A percentile compares a stretch with the other conserved stretches of the same genome.
Conservation (phyloP, 257 asterid species). For the Solanum appendiculatum region DNA sequence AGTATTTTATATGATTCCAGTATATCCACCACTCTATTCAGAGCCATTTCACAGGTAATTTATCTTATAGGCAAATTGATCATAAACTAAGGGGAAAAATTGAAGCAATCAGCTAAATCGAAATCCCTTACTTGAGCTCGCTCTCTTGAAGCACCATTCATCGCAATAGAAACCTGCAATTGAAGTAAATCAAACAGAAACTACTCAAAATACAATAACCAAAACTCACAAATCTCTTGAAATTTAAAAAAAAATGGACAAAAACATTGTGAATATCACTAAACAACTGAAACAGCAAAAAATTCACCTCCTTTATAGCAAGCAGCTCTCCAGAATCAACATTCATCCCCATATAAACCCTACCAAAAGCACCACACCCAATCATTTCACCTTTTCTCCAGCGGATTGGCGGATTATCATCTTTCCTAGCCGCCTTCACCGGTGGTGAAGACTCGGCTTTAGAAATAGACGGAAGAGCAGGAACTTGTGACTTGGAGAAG, state of each 20-base stretch:
- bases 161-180: constrained; percentile 66
- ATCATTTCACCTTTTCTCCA: constrained; percentile 96
- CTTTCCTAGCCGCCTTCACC: constrained; percentile 17
- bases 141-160: constrained; percentile 53
- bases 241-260: background rate
- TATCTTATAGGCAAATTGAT: background rate
- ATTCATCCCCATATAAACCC: constrained; percentile 99
- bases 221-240: background rate
- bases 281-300: background rate
- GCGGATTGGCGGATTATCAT: constrained; percentile 59
- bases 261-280: background rate
- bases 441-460: constrained; percentile 10
- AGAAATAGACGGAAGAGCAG: constrained; percentile 46
- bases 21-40: background rate
- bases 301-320: constrained; percentile 80
- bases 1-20: background rate
- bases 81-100: background rate
- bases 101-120: constrained; percentile 6
- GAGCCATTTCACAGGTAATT: background rate
- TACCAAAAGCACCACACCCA: constrained; percentile 96
- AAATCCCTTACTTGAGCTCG: constrained; percentile 48
- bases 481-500: constrained; percentile 52
- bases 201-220: background rate
- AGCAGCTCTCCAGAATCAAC: constrained; percentile 91
- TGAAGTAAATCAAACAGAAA: background rate